A percentile compares a stretch with the other conserved stretches of the same genome.
phyloP scores from a whole-genome alignment of 164 flowering plant species.

The Cinnamomum chago region DNA sequence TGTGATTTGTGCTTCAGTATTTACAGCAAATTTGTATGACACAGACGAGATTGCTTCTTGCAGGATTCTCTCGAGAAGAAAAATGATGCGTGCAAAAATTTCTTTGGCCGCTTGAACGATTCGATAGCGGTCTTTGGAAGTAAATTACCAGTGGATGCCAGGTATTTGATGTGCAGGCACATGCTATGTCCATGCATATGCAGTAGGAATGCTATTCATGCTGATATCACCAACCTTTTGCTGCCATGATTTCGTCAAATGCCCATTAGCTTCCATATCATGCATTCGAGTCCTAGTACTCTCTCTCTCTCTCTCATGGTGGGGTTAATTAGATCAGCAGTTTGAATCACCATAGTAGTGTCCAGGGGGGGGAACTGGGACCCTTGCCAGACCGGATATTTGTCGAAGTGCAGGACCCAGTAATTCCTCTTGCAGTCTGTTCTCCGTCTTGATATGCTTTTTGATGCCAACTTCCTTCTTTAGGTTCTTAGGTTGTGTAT shows the following conservation, averaged over 20 bases:
- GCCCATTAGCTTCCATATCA: too few species aligned
- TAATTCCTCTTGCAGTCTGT: neutral
- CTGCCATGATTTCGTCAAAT: too few species aligned
- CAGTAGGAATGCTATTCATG: neutral
- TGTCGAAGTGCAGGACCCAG: neutral
- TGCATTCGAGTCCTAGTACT: neutral
- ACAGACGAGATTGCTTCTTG: conserved; percentile 12
- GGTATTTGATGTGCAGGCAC: conserved; percentile 39
- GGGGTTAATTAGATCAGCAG: neutral
- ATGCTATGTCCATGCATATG: too few species aligned
- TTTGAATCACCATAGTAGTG: too few species aligned
- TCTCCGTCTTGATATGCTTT: neutral
- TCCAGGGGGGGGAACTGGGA: too few species aligned
- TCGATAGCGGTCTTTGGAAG: conserved; percentile 69
- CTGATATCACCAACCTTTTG: neutral
- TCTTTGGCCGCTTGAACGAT: conserved; percentile 58
- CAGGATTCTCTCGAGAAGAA: conserved; percentile 76
- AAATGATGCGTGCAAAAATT: conserved; percentile 57
- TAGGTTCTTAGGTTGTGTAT: too few species aligned
- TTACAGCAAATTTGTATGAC: neutral
- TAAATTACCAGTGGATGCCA: conserved; percentile 62
- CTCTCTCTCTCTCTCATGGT: neutral
- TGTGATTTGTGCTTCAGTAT: neutral
- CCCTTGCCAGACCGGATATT: too few species aligned
- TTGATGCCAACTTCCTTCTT: neutral